These are phyloP conservation scores for Paralagenidium karlingii DNA, from an alignment of 352 stramenopile genomes.

Conservation along the genomic window DNA sequence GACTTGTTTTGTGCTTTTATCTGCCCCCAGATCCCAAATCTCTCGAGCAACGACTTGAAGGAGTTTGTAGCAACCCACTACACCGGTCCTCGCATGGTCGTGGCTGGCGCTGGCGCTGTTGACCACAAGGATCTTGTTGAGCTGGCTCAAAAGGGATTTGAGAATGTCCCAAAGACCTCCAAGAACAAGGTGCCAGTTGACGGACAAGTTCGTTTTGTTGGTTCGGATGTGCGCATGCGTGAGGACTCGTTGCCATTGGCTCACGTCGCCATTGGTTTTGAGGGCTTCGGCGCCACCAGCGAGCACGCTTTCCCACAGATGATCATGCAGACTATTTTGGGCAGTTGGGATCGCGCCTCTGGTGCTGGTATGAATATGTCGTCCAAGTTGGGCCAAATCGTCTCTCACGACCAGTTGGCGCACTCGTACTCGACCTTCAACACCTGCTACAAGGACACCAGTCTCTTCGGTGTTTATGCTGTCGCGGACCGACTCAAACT, in stretches of 20 bases:
- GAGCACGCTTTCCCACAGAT: constrained; percentile 98
- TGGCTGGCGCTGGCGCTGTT: constrained; percentile 95
- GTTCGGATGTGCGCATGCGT: constrained; percentile 87
- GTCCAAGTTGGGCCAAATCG: constrained; percentile 92
- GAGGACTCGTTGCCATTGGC: constrained; percentile 82
- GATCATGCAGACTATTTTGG: constrained; percentile 93
- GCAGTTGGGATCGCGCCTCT: constrained; percentile 86
- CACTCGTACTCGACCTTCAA: constrained; percentile 99
- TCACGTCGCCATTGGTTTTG: constrained; percentile 96
- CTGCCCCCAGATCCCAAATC: constrained; percentile 65
- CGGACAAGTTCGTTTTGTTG: constrained; percentile 63
- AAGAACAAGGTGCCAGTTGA: constrained; percentile 52
- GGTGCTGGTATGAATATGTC: constrained; percentile 92
- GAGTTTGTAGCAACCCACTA: constrained; percentile 99
- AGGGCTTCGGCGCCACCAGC: constrained; percentile 96
- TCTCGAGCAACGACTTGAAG: constrained; percentile 92
- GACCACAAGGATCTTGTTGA: constrained; percentile 96
- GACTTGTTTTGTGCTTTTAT: background rate
- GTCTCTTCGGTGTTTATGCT: constrained; percentile 98
- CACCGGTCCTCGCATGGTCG: constrained; percentile 96
- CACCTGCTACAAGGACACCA: constrained; percentile 99
- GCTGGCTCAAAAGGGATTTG: constrained; percentile 95
- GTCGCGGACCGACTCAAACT: constrained; percentile 92
- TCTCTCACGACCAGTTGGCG: constrained; percentile 92
- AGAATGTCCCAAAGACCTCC: constrained; percentile 72